Evolutionary conservation across 345 rosid species (phyloP), one percentile per base, ranked within the genome.

Genomic region (Bretschneidera sinensis): DNA sequence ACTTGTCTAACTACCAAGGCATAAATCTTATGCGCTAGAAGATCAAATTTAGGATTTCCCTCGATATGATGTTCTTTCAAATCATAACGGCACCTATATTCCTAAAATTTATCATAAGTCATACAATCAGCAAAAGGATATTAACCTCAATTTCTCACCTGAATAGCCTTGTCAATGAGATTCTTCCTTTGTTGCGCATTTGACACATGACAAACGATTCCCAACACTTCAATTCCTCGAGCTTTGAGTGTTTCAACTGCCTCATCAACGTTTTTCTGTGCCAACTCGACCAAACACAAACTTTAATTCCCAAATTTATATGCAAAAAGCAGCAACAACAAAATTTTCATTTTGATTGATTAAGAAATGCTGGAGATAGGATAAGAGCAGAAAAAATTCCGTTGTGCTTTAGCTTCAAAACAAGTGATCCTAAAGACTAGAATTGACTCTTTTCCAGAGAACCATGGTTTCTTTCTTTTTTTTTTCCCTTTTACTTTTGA

Each of bases 131-230:
- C 19, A 48, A n/a, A 24, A 1, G 23, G 16, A 43, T 43, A 6
- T 47, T 49, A 18, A 33, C 28, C 17, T 59, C 1, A 60, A 25
- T 52, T 23, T 17, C 67, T 74, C 49, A 86, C 99, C 89, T 90
- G 77, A 65, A 90, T 68, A 24, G 97, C 83, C 48, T 77, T 73
- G 25, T 73, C 71, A 2, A 86, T 73, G 22, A 90, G 96, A 75
- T 75, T 70, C 66, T 79, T 85, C 71, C 97, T 89, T 10, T 94
- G 99, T 33, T 81, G 81, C 6, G 74, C 72, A 62, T 86, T 81
- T 31, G 96, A 86, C 4, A 94, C 97, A 59, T 90, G 99, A 28
- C 96, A 94, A 61, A 90, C 92, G 54, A 94, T 73, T 61, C 97
- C 99, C 66, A 81, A 54, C 19, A 59, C 96, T 63, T 86, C 78